phyloP scores from a whole-genome alignment of 2,329 filamentous ascomycete species.

The Nectriaceae sp. region DNA sequence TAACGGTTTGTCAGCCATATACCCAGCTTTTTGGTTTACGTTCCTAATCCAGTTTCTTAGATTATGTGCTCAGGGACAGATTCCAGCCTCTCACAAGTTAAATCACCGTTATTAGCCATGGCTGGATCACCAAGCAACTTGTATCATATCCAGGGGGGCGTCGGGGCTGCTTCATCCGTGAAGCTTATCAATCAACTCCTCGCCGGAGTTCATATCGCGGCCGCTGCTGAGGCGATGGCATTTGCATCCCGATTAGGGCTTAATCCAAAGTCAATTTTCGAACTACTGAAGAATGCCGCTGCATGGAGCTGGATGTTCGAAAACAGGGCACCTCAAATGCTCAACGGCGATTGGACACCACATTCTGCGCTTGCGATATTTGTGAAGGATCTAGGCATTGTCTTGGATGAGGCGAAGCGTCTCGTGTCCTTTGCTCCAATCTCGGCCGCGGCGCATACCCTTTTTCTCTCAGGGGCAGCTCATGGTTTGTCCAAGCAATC shows the following conservation, averaged over 20 bases:
- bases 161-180: constrained; percentile 56
- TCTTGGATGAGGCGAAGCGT: constrained; percentile 34
- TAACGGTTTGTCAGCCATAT: constrained; percentile 30
- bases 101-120: constrained; percentile 33
- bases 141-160: constrained; percentile 51
- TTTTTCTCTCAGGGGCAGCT: constrained; percentile 35
- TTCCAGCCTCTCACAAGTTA: constrained; percentile 22
- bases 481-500: constrained; percentile 35
- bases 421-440: constrained; percentile 31
- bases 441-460: constrained; percentile 31
- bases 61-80: constrained; percentile 36
- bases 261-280: constrained; percentile 49
- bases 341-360: constrained; percentile 37
- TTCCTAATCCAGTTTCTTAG: constrained; percentile 13
- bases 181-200: constrained; percentile 62
- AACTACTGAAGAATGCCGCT: constrained; percentile 44
- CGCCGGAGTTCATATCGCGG: constrained; percentile 58
- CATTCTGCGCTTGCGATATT: constrained; percentile 38
- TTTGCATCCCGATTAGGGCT: constrained; percentile 55
- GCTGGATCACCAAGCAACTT: constrained; percentile 33
- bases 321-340: constrained; percentile 37
- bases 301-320: constrained; percentile 41
- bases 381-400: constrained; percentile 37
- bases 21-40: not conserved
- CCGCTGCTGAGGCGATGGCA: constrained; percentile 57